Evolutionary conservation across 257 asterid genomes (phyloP), one percentile per base, ranked within the genome.

Genomic region (Primulina eburnea): DNA sequence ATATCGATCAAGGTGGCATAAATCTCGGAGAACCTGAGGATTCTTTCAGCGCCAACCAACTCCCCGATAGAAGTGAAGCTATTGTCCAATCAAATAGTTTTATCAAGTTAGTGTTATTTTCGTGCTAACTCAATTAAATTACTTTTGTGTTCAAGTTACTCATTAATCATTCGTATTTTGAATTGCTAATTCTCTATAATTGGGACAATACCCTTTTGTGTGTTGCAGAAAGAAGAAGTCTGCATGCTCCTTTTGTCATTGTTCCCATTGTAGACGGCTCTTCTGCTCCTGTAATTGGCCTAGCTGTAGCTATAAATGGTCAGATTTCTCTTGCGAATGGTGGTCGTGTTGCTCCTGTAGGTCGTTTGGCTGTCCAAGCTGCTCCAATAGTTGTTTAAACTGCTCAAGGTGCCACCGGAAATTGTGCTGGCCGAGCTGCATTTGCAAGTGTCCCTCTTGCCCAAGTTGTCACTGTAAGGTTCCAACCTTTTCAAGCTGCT

Each of bases 141-240:
- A 63, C 28, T 35, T 3, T 43, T 56, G 26, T 56, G 7, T 38
- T 35, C 53, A 7, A 34, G 18, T 55, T 38, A 5, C 58, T 43
- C 37, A 8, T 53, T 55, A 30, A 16, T 37, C 33, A 43, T 14
- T 69, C 24, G n/a, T 61, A 9, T 7, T 53, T 59, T 55, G 63
- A 52, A 70, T 73, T 57, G 74, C 57, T 33, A 60, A 28, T 40
- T 18, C 30, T 37, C 16, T 33, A 30, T 18, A 35, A 17, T 61
- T 72, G 67, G 69, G 21, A 64, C 55, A 64, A 30, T 68, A 43
- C 16, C 57, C 29, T 24, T 32, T 59, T 71, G 6, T 65, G 71
- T 76, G 65, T 69, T 83, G 65, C 85, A 88, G 92, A 73, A 82
- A 80, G 75, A 79, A 73, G 77, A 79, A 79, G 63, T 55, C 78